phyloP scores from a whole-genome alignment of 257 asterid genomes.

The Thymus mandschuricus region DNA sequence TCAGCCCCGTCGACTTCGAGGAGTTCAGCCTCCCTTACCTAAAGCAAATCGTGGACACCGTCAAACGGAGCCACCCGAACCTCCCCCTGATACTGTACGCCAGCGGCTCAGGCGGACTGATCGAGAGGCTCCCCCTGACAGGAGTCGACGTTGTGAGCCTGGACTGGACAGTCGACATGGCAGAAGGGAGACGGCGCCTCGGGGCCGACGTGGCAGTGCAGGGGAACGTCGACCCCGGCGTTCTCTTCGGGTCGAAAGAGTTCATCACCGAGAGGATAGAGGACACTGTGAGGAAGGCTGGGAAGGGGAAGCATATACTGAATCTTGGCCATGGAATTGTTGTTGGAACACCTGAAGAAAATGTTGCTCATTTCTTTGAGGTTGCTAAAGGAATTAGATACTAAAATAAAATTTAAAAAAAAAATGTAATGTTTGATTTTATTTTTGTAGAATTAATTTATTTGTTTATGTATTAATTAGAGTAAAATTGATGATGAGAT shows the following conservation, averaged over 20 bases:
- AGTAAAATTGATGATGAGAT: conserved; percentile 24
- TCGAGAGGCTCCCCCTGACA: conserved; percentile 88
- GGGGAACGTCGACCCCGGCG: conserved; percentile 97
- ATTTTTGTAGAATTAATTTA: conserved; percentile 25
- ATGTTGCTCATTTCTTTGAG: conserved; percentile 96
- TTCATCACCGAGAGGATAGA: conserved; percentile 81
- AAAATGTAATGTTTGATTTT: neutral
- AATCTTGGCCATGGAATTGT: conserved; percentile 97
- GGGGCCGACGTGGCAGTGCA: conserved; percentile 87
- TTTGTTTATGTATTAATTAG: conserved; percentile 28
- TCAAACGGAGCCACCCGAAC: conserved; percentile 75
- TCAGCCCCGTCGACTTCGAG: conserved; percentile 93
- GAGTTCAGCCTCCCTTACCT: conserved; percentile 94
- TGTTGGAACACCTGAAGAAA: conserved; percentile 98
- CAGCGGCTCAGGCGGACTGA: conserved; percentile 98
- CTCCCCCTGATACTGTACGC: conserved; percentile 89
- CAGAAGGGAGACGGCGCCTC: conserved; percentile 86
- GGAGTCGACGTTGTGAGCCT: conserved; percentile 95
- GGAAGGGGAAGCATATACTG: conserved; percentile 87
- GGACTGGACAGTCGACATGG: conserved; percentile 99
- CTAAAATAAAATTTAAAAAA: conserved; percentile 26
- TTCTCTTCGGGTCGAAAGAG: conserved; percentile 93
- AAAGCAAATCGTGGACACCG: conserved; percentile 76
- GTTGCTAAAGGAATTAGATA: conserved; percentile 92
- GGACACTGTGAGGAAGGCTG: conserved; percentile 91